Evolutionary conservation across 805 yeast species (phyloP).

Genomic region (Wickerhamiella australiensis): DNA sequence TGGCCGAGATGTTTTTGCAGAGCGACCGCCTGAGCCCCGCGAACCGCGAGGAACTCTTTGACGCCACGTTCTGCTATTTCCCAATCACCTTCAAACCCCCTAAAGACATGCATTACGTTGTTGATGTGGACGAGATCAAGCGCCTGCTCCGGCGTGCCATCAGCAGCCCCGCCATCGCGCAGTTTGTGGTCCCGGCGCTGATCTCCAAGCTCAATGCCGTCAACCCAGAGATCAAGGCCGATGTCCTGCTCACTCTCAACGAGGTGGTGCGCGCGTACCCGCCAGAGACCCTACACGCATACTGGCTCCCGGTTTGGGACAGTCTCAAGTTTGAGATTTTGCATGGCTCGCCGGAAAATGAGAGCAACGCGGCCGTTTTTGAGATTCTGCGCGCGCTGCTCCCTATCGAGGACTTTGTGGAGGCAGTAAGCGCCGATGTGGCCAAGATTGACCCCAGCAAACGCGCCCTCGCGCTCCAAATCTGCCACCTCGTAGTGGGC

Average conservation of each 20-base stretch:
- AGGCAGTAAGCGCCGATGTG: constrained; percentile 21
- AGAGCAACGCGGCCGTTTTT: constrained; percentile 33
- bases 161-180: constrained; percentile 56
- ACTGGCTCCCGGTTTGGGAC: constrained; percentile 74
- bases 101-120: constrained; percentile 70
- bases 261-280: constrained; percentile 45
- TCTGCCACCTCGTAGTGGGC: constrained; percentile 12
- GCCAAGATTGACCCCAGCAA: constrained; percentile 5
- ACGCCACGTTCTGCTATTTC: constrained; percentile 83
- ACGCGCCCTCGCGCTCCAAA: constrained; percentile 12
- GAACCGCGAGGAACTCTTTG: constrained; percentile 61
- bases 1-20: constrained; percentile 39
- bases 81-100: constrained; percentile 95
- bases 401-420: constrained; percentile 28
- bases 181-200: constrained; percentile 63
- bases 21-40: constrained; percentile 32
- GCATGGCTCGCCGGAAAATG: constrained; percentile 53
- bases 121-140: constrained; percentile 64
- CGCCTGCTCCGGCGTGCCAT: constrained; percentile 42
- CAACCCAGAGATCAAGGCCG: constrained; percentile 39
- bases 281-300: constrained; percentile 36
- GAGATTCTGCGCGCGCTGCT: constrained; percentile 35
- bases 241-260: constrained; percentile 52
- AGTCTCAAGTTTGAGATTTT: constrained; percentile 81
- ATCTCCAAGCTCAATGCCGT: constrained; percentile 48